Evolutionary conservation across 1,284 basidiomycete genomes (phyloP).

Genomic region (Fomitopsis schrenkii): DNA sequence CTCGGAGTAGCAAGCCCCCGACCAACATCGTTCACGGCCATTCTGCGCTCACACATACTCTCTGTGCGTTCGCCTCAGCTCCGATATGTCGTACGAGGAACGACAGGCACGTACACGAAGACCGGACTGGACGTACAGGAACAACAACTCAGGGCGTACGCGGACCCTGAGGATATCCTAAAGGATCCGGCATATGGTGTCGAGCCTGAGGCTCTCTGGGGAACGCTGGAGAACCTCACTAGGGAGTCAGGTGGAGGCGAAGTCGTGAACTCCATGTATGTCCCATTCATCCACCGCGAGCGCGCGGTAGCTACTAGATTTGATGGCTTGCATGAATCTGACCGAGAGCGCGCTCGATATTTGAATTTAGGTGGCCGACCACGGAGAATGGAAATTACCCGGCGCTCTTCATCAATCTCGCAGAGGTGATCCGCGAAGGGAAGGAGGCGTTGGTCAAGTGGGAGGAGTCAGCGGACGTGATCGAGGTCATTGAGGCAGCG

Average conservation of each 20-base stretch:
- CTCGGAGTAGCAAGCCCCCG: constrained; percentile 26
- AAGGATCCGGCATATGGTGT: constrained; percentile 28
- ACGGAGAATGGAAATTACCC: constrained; percentile 54
- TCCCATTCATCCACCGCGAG: constrained; percentile 12
- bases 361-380: constrained; percentile 54
- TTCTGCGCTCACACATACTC: constrained; percentile 66
- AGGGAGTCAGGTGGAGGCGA: constrained; percentile 33
- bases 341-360: constrained; percentile 4
- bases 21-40: constrained; percentile 60
- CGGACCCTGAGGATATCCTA: constrained; percentile 42
- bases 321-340: neutral
- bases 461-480: constrained; percentile 62
- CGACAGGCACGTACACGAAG: constrained; percentile 71
- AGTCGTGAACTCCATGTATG: constrained; percentile 46
- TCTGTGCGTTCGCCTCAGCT: constrained; percentile 64
- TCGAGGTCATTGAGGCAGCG: constrained; percentile 73
- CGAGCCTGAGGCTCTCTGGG: constrained; percentile 60
- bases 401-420: constrained; percentile 62
- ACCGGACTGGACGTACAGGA: constrained; percentile 79
- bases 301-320: neutral
- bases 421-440: constrained; percentile 52
- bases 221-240: constrained; percentile 43
- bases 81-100: constrained; percentile 70
- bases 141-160: constrained; percentile 56
- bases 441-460: constrained; percentile 56